Percentiles rank a stretch among this genome's conserved stretches.
Evolutionary conservation across 2,329 filamentous ascomycete genomes (phyloP).

Genomic region (Talaromyces atroroseus): DNA sequence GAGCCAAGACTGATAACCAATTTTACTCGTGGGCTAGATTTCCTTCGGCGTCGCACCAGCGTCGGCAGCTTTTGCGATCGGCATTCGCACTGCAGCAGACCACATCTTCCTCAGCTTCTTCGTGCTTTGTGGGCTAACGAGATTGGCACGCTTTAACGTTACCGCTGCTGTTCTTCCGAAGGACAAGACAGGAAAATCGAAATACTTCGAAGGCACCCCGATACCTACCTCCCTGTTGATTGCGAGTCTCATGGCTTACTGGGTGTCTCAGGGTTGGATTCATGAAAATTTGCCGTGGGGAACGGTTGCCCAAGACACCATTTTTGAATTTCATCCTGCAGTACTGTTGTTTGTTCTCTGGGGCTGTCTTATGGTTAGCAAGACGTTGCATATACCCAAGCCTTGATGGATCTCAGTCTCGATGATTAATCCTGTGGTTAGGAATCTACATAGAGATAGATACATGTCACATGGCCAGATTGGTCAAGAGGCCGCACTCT

Average conservation of each 20-base stretch:
- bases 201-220: constrained; percentile 95
- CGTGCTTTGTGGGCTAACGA: constrained; percentile 87
- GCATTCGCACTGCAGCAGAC: constrained; percentile 77
- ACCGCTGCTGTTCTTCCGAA: constrained; percentile 86
- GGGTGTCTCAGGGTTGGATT: constrained; percentile 75
- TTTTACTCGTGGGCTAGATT: constrained; percentile 54
- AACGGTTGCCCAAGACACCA: constrained; percentile 58
- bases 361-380: constrained; percentile 91
- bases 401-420: constrained; percentile 37
- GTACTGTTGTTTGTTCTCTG: constrained; percentile 78
- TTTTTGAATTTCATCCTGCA: constrained; percentile 77
- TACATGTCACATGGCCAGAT: neutral
- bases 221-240: constrained; percentile 85
- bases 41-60: constrained; percentile 93
- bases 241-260: constrained; percentile 81
- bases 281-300: constrained; percentile 74
- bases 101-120: constrained; percentile 78
- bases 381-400: constrained; percentile 92
- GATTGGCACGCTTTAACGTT: constrained; percentile 95
- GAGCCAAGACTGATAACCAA: neutral
- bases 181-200: constrained; percentile 82
- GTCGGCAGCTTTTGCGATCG: constrained; percentile 79
- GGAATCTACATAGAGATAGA: constrained; percentile 3
- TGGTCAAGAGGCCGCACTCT: neutral
- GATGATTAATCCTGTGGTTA: neutral